Percentiles rank a stretch among this genome's conserved stretches.
Evolutionary conservation across 495 filamentous ascomycete genomes (phyloP).

Genomic region (Alectoria sarmentosa): DNA sequence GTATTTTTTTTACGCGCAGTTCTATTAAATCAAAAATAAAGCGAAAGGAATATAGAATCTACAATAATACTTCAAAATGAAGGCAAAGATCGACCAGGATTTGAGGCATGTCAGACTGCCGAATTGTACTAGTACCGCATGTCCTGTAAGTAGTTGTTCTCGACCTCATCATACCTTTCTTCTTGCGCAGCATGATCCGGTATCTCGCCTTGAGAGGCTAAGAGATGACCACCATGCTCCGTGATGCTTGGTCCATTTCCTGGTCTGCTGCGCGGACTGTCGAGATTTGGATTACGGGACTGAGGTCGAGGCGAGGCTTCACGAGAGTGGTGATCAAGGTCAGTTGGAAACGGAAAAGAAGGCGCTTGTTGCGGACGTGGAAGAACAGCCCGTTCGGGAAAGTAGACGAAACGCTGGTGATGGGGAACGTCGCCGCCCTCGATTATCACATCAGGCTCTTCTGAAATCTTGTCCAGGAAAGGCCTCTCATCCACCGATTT

Average conservation of each 20-base stretch:
- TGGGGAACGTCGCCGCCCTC: background rate
- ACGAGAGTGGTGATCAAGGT: background rate
- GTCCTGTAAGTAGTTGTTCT: too few species aligned
- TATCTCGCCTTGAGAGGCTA: background rate
- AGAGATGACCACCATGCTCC: background rate
- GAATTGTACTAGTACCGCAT: too few species aligned
- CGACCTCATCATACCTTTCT: background rate
- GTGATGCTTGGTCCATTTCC: background rate
- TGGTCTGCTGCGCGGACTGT: background rate
- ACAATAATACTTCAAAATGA: too few species aligned
- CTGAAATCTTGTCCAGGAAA: background rate
- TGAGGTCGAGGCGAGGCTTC: slow-evolving; percentile 1
- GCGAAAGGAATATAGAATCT: too few species aligned
- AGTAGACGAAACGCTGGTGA: background rate
- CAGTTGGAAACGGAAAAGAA: background rate
- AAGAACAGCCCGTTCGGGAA: background rate
- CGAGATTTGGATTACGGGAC: background rate
- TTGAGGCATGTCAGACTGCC: too few species aligned
- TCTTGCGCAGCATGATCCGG: background rate
- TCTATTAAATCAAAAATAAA: too few species aligned
- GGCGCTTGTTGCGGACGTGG: background rate
- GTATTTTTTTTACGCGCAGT: too few species aligned
- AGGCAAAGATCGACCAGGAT: too few species aligned
- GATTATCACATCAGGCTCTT: background rate
- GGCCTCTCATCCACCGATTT: background rate